Percentiles rank a stretch among this genome's conserved stretches.
Conservation (phyloP, 495 filamentous ascomycete genomes). For the Penicillium lagena region DNA sequence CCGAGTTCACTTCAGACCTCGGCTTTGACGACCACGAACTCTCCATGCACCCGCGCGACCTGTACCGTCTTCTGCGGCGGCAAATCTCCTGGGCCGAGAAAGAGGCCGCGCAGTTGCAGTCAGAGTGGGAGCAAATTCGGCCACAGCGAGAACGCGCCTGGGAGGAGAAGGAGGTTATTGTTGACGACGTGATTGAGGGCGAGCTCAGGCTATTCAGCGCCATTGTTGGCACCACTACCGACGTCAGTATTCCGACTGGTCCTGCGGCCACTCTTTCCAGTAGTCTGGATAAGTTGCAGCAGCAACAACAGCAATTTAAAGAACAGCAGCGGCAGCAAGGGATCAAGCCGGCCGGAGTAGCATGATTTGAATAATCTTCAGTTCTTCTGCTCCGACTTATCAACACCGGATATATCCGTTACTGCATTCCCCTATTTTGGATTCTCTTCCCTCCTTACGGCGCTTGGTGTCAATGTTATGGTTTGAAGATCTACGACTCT, state of each 20-base stretch:
- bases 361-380: too few species aligned
- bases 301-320: constrained; percentile 18
- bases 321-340: constrained; percentile 16
- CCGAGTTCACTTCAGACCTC: constrained; percentile 29
- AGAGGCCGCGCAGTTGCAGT: constrained; percentile 55
- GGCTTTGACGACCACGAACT: constrained; percentile 70
- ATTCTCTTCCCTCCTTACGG: too few species aligned
- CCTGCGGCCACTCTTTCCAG: constrained; percentile 12
- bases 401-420: background rate
- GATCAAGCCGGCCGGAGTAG: constrained; percentile 2
- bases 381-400: too few species aligned
- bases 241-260: constrained; percentile 4
- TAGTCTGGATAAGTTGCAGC: constrained; percentile 21
- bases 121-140: constrained; percentile 59
- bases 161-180: constrained; percentile 70
- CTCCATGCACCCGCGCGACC: constrained; percentile 56
- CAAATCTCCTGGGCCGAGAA: constrained; percentile 78
- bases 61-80: constrained; percentile 66
- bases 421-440: background rate
- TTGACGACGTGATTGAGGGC: constrained; percentile 54
- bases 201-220: constrained; percentile 41
- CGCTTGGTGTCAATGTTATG: too few species aligned
- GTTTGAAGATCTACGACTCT: background rate
- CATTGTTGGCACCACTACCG: constrained; percentile 19
- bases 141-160: constrained; percentile 68